Evolutionary conservation across 2,329 filamentous ascomycete genomes (phyloP).

Genomic region (Scedosporium boydii): DNA sequence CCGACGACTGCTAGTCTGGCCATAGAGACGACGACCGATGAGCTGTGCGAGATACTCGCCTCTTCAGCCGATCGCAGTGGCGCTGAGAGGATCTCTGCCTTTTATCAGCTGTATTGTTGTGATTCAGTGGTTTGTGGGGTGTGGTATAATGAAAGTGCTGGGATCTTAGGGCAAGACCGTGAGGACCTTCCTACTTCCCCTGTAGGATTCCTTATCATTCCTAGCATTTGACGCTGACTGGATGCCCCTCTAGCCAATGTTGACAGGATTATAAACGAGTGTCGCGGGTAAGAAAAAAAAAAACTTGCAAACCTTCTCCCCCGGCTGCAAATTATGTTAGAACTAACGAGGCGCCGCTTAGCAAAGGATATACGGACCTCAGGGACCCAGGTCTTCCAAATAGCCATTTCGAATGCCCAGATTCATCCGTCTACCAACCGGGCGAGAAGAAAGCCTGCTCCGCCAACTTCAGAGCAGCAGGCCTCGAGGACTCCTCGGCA

Average conservation of each 20-base stretch:
- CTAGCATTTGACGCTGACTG: not conserved
- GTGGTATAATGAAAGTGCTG: not conserved
- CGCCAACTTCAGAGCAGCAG: not conserved
- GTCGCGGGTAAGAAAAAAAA: constrained; percentile 8
- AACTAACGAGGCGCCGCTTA: not conserved
- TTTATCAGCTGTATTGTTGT: constrained; percentile 10
- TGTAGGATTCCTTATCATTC: not conserved
- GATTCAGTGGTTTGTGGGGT: constrained; percentile 11
- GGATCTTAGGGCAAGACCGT: constrained; percentile 9
- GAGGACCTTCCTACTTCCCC: not conserved
- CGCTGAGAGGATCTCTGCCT: not conserved
- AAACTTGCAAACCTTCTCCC: not conserved
- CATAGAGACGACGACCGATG: constrained; percentile 4
- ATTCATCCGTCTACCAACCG: not conserved
- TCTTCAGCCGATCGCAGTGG: not conserved
- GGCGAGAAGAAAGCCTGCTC: not conserved
- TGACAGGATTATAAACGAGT: constrained; percentile 8
- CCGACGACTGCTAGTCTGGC: too few relatives aligned
- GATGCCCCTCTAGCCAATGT: constrained; percentile 8
- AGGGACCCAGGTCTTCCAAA: not conserved
- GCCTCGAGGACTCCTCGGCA: not conserved
- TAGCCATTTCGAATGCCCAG: not conserved
- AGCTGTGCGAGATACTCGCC: constrained; percentile 5
- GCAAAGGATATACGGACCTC: not conserved
- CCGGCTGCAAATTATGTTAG: not conserved